A percentile compares a stretch with the other conserved stretches of the same genome.
Evolutionary conservation across 108 stramenopile species (phyloP).

Genomic region (Skeletonema marinoi): DNA sequence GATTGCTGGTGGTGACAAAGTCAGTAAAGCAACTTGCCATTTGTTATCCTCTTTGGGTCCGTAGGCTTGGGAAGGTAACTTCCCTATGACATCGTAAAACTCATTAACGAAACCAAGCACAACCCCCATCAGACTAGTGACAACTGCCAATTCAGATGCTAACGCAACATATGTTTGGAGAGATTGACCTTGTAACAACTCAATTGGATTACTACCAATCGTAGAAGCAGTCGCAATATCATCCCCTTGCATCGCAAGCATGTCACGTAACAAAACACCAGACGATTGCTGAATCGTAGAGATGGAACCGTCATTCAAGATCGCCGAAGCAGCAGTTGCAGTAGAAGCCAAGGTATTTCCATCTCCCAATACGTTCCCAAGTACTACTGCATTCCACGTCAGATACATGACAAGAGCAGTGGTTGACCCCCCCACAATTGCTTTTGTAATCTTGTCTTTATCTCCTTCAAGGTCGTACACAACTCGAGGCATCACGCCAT

Average conservation of each 20-base stretch:
- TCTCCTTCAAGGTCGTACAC: conserved; percentile 81
- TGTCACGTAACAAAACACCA: conserved; percentile 4
- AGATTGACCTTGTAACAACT: not conserved
- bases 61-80: conserved; percentile 25
- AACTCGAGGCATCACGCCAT: conserved; percentile 88
- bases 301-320: conserved; percentile 1
- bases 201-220: conserved; percentile 38
- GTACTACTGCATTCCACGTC: conserved; percentile 83
- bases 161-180: conserved; percentile 31
- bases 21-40: conserved; percentile 65
- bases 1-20: conserved; percentile 38
- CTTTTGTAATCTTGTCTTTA: conserved; percentile 70
- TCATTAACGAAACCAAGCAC: conserved; percentile 74
- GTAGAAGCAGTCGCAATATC: conserved; percentile 1
- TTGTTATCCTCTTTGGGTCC: conserved; percentile 52
- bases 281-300: conserved; percentile 37
- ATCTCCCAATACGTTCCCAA: conserved; percentile 59
- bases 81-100: conserved; percentile 65
- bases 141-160: conserved; percentile 67
- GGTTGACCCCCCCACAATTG: conserved; percentile 75
- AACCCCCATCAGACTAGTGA: conserved; percentile 76
- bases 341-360: conserved; percentile 7
- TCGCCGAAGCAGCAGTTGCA: not conserved
- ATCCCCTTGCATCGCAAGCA: not conserved
- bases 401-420: conserved; percentile 83